phyloP scores from a whole-genome alignment of 2,329 filamentous ascomycete genomes.

The Pezicula radicicola region DNA sequence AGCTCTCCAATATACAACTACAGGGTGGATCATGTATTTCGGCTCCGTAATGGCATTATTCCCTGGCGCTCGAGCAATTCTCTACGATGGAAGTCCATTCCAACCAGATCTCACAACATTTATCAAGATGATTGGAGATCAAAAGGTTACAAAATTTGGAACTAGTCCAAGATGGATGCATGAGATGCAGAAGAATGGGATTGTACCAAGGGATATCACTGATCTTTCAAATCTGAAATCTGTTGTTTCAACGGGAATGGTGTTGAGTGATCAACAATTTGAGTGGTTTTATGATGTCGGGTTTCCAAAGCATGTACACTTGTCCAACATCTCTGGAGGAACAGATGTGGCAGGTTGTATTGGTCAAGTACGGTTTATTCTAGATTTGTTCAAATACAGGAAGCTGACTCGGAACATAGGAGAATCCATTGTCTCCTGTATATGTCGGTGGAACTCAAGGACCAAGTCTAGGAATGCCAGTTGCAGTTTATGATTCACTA shows the following conservation, averaged over 20 bases:
- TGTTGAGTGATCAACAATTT: conserved; percentile 72
- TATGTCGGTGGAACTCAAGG: conserved; percentile 56
- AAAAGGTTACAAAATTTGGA: conserved; percentile 69
- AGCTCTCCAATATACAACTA: conserved; percentile 58
- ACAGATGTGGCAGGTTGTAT: conserved; percentile 71
- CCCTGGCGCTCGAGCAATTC: conserved; percentile 56
- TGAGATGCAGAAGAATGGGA: conserved; percentile 63
- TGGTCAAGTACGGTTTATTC: conserved; percentile 54
- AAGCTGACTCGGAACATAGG: conserved; percentile 28
- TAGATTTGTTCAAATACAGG: conserved; percentile 12
- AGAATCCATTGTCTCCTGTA: conserved; percentile 68
- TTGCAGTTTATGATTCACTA: conserved; percentile 62
- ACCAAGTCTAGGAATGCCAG: conserved; percentile 47
- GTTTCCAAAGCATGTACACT: conserved; percentile 64
- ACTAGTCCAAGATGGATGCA: conserved; percentile 75
- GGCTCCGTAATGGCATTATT: conserved; percentile 55
- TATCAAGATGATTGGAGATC: conserved; percentile 58
- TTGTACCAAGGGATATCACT: conserved; percentile 55
- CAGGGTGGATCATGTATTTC: conserved; percentile 89
- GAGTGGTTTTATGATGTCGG: conserved; percentile 71
- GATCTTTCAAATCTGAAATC: conserved; percentile 58
- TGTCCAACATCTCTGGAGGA: conserved; percentile 73
- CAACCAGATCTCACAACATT: conserved; percentile 63
- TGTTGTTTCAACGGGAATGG: conserved; percentile 78
- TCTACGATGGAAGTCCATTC: conserved; percentile 87